Evolutionary conservation across 2,329 filamentous ascomycete species (phyloP), one percentile per base, ranked within the genome.

Genomic region (Elsinoe arachidis): DNA sequence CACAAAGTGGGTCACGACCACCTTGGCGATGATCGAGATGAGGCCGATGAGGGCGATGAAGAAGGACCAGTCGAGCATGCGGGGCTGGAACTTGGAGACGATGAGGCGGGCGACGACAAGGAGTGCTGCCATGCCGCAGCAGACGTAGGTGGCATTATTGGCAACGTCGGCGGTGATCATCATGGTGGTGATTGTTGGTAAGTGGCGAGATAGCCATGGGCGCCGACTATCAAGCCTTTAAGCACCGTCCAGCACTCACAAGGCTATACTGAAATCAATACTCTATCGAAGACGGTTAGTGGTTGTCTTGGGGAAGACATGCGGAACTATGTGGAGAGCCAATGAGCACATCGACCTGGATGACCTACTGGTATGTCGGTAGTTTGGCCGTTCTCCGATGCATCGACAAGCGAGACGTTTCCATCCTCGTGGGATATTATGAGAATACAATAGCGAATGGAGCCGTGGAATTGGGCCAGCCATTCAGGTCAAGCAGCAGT

Each of bases 1-100:
- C 9, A 55, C 53, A 55, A 43, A 55, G 53, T 55, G 43, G 12
- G 37, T 55, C 14, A 55, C 35, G 23, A 55, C 30, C 9, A 55
- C 53, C 23, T 26, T 26, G 23, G 23, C 23, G 23, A 30, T 14
- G 49, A 37, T 53, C 2, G 26, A 30, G 23, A 53, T n/a, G 5
- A 53, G 33, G 11, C 26, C 49, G 30, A 53, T n/a, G 11, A 53
- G 30, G 49, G 49, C 33, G n/a, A 53, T 17, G 14, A 30, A 53
- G 49, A 53, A 53, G 30, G 23, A 35, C n/a, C 15, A n/a, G 15
- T 53, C 49, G 30, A 53, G 35, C 9, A 19, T 12, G 12, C 19
- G 12, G 2, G 49, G 49, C 17, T 53, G 49, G 49, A 53, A 53
- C 17, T 37, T 37, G 23, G 49, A 35, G 17, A 37, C 49, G 17